Evolutionary conservation across 768 basidiomycete species (phyloP), one percentile per base, ranked within the genome.

Genomic region (Macrolepiota dolichaula): DNA sequence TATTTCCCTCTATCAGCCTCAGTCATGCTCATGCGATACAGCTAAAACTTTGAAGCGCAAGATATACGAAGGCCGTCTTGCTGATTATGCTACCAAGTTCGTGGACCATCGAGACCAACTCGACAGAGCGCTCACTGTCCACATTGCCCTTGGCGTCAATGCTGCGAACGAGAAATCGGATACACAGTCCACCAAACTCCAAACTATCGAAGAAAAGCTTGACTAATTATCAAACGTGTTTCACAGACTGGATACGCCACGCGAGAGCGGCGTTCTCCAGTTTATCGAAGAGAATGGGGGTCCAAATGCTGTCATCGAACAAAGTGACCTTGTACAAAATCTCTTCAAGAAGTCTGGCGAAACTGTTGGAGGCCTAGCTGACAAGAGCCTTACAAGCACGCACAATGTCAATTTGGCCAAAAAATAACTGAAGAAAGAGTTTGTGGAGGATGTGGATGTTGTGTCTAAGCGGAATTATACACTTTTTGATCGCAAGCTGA

Each of bases 401-500:
- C 44, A 22, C 6, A 42, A 44, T 5, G 4, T 40, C 11, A 42
- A 47, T 36, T 51, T 13, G 12, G 27, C 56, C 7, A 64, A 67
- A 61, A 74, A 74, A 60, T 68, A 64, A 25, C 58, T 77, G n/a
- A 27, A 69, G 42, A 74, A 73, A 49, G 77, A 79, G 58, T 50
- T 76, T 3, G 57, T 62, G 63, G 75, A 76, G 61, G 74, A 77
- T 57, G 65, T 78, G n/a, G 75, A 79, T 47, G 68, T 72, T 2
- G 64, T 74, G 0, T 68, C 83, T 24, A 60, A 61, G 9, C 68
- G 69, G 47, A 81, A 84, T 61, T 67, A 79, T 65, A 68, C 69
- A 3, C 63, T 76, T 0, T 84, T 83, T 58, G 76, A 81, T 53
- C 68, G 73, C 51, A 83, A 83, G 63, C 73, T 83, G 42, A 76